Evolutionary conservation across 176 grass and related monocot species (phyloP).

Genomic region (Bromus sterilis): DNA sequence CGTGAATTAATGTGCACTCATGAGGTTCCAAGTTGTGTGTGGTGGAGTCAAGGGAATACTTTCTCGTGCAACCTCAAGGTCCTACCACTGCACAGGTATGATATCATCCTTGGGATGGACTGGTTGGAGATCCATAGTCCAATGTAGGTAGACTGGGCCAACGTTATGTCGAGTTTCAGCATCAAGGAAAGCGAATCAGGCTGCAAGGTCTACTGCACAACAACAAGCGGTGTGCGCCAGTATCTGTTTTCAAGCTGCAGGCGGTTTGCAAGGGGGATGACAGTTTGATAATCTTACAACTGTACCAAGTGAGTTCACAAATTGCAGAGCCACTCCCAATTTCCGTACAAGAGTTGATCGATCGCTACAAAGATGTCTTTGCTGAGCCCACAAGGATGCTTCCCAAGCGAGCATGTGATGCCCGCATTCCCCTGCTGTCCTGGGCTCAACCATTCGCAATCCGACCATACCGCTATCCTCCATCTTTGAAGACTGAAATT

Average conservation of each 20-base stretch:
- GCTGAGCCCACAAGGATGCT: not conserved
- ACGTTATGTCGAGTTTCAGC: not conserved
- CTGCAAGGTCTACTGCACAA: not conserved
- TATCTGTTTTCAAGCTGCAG: too few species aligned
- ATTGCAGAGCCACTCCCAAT: too few species aligned
- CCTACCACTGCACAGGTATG: not conserved
- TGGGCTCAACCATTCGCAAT: not conserved
- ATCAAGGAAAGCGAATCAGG: fast-evolving
- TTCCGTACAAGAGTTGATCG: fast-evolving
- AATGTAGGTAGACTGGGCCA: not conserved
- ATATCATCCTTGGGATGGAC: not conserved
- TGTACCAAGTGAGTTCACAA: too few species aligned
- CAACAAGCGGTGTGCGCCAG: too few species aligned
- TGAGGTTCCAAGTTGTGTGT: not conserved
- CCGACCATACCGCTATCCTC: not conserved
- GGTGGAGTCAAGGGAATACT: not conserved
- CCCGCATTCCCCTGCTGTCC: not conserved
- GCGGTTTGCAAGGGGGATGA: too few species aligned
- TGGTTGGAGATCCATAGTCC: not conserved
- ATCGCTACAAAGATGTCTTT: not conserved
- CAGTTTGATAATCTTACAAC: too few species aligned
- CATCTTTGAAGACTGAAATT: not conserved
- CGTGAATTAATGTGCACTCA: not conserved
- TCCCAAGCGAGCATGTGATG: not conserved
- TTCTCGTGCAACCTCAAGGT: not conserved